Evolutionary conservation across 1,139 yeast genomes (phyloP), one percentile per base, ranked within the genome.

Genomic region (Debaryomycetaceae sp.): DNA sequence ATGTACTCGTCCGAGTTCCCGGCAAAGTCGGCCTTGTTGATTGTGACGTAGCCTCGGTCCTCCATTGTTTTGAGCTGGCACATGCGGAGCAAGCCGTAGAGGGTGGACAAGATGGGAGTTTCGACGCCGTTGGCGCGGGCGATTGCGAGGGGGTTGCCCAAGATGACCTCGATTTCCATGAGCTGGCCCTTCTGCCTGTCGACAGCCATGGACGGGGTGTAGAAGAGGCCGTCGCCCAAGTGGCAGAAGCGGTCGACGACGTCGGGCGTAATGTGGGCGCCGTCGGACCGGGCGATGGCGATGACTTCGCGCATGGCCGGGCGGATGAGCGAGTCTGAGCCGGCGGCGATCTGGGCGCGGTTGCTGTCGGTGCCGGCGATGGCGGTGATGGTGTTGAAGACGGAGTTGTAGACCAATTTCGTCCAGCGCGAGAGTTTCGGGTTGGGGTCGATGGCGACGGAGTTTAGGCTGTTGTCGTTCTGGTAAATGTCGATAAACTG

Each of bases 161-260:
- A 55, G 36, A 82, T 75, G 15, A 73, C 73, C 45, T 78, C 86
- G 27, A 76, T 53, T 50, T 82, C 93, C 45, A 78, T 64, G 35
- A 77, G 73, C 43, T 78, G 80, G 16, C 73, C 73, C 52, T 78
- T 78, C 33, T 77, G 65, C 21, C 68, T 59, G 47, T 80, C 93
- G 8, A 79, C 73, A 35, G 70, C 62, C 86, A 78, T 79, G n/a
- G 86, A 77, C 1, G 87, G 90, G 23, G 67, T 55, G 46, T 76
- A 78, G 55, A 72, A 75, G 20, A 63, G 53, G 4, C 81, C 82
- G 40, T 74, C 80, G 34, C 78, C 80, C 25, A 72, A 60, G 41
- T 67, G 68, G 30, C 73, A 51, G 64, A 73, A 72, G 34, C 44
- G 50, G 14, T 71, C 66, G 32, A 66, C 62, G 26, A 58, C 51